phyloP scores from a whole-genome alignment of 495 filamentous ascomycete species.

The Penicillium waksmanii region DNA sequence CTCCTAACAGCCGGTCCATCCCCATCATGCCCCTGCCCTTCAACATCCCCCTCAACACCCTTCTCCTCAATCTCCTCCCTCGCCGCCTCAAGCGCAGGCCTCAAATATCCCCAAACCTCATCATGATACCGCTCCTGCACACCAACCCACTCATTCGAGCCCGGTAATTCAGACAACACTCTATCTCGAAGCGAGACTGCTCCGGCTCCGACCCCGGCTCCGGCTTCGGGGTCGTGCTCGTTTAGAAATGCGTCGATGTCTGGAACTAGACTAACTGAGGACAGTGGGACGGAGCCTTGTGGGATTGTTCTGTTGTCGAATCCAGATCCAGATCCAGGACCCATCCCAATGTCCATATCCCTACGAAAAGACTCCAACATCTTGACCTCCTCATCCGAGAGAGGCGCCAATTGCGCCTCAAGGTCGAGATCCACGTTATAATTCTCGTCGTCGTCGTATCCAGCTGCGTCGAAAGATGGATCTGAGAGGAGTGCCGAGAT shows the following conservation, averaged over 20 bases:
- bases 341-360: constrained; percentile 1
- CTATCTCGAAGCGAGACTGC: constrained; percentile 13
- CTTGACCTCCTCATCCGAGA: constrained; percentile 32
- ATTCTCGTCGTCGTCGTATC: neutral
- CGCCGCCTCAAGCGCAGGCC: constrained; percentile 65
- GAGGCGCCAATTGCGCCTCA: constrained; percentile 14
- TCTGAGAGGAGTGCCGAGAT: constrained; percentile 57
- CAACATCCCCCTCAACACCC: constrained; percentile 41
- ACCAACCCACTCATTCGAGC: constrained; percentile 57
- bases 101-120: constrained; percentile 77
- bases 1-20: constrained; percentile 51
- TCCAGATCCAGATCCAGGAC: neutral
- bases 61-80: constrained; percentile 57
- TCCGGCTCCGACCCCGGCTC: too few species aligned
- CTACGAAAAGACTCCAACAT: constrained; percentile 45
- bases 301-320: neutral
- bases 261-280: constrained; percentile 43
- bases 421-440: neutral
- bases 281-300: constrained; percentile 17
- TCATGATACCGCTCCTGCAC: constrained; percentile 71
- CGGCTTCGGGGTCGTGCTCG: constrained; percentile 16
- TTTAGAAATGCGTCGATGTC: constrained; percentile 44
- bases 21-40: constrained; percentile 24
- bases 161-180: constrained; percentile 36
- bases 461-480: constrained; percentile 55